Evolutionary conservation across 192 early-diverging fungal species (phyloP).

Genomic region (Gorgonomyces haynaldii): DNA sequence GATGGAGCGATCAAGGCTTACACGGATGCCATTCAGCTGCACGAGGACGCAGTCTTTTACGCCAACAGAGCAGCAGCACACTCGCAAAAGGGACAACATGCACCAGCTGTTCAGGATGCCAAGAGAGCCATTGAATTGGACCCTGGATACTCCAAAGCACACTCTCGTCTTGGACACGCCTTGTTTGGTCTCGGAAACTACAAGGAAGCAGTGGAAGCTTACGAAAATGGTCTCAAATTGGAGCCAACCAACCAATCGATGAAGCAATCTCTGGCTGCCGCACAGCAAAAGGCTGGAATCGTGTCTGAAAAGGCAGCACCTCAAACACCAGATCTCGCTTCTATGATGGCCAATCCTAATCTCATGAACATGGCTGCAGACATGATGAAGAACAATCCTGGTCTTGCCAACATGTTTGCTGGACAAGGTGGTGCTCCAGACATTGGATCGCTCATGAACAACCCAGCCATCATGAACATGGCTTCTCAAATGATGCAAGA

Average conservation of each 20-base stretch:
- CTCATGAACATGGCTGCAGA: conserved; percentile 79
- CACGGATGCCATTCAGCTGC: conserved; percentile 79
- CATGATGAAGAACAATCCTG: conserved; percentile 86
- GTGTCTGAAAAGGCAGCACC: conserved; percentile 1
- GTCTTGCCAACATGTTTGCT: conserved; percentile 60
- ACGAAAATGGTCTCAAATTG: conserved; percentile 72
- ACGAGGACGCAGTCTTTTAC: conserved; percentile 90
- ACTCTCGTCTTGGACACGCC: conserved; percentile 90
- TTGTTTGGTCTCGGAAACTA: conserved; percentile 78
- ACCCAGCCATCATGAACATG: conserved; percentile 14
- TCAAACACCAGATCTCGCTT: conserved; percentile 9
- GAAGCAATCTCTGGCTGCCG: conserved; percentile 61
- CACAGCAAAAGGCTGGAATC: conserved; percentile 27
- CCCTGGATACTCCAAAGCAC: conserved; percentile 84
- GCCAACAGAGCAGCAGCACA: conserved; percentile 96
- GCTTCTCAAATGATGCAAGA: too few relatives aligned
- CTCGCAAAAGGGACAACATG: conserved; percentile 76
- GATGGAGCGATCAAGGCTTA: conserved; percentile 77
- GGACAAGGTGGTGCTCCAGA: conserved; percentile 9
- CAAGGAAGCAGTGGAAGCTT: conserved; percentile 75
- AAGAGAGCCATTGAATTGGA: conserved; percentile 73
- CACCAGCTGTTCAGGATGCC: conserved; percentile 79
- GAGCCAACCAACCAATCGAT: conserved; percentile 73
- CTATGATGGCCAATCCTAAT: conserved; percentile 85
- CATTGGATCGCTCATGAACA: background rate